Evolutionary conservation across 2,329 filamentous ascomycete species (phyloP).

Genomic region (Chaetomium strumarium): DNA sequence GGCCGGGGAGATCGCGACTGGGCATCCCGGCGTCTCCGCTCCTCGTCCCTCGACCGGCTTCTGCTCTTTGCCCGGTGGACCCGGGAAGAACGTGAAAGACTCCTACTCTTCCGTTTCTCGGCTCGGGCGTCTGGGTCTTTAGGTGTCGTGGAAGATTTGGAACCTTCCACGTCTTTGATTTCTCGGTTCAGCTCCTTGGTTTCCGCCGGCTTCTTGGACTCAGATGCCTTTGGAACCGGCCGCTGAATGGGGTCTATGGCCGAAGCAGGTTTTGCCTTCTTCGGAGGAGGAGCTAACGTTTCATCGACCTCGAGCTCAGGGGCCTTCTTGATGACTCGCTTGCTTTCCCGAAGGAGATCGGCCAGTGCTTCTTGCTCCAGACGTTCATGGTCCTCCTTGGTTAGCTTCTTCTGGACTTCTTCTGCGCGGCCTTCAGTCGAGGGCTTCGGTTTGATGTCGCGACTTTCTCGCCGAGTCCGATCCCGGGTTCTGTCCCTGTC

Average conservation of each 20-base stretch:
- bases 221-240: conserved; percentile 39
- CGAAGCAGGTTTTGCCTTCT: conserved; percentile 46
- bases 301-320: conserved; percentile 53
- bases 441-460: conserved; percentile 29
- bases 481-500: conserved; percentile 33
- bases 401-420: conserved; percentile 48
- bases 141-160: conserved; percentile 16
- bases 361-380: conserved; percentile 54
- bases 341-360: conserved; percentile 55
- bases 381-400: conserved; percentile 52
- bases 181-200: neutral
- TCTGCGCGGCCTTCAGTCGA: conserved; percentile 35
- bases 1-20: conserved; percentile 22
- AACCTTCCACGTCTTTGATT: conserved; percentile 18
- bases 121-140: conserved; percentile 22
- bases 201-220: conserved; percentile 28
- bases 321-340: conserved; percentile 41
- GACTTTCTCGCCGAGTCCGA: conserved; percentile 31
- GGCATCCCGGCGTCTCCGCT: conserved; percentile 25
- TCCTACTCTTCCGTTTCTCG: conserved; percentile 29
- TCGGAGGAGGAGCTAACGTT: conserved; percentile 49
- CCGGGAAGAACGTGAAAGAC: conserved; percentile 25
- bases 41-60: conserved; percentile 29
- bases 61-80: conserved; percentile 26
- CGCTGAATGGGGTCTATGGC: conserved; percentile 52